phyloP scores from a whole-genome alignment of 2,329 filamentous ascomycete genomes.

The Juglanconis oblonga region DNA sequence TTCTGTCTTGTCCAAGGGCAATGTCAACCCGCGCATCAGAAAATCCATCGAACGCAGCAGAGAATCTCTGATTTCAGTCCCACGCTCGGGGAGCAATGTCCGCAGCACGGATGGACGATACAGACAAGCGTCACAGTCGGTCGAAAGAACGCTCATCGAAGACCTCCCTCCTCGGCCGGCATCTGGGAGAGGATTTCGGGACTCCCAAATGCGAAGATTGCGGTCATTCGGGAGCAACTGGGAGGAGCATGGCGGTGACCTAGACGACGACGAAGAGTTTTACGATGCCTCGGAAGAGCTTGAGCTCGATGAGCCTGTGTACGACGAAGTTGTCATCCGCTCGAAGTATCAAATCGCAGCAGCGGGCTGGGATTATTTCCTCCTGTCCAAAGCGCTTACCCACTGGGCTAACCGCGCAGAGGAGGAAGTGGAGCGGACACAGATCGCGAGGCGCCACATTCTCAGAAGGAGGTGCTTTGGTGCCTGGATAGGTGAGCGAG shows the following conservation, averaged over 20 bases:
- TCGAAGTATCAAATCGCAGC: slow-evolving; percentile 35
- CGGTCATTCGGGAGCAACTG: slow-evolving; percentile 3
- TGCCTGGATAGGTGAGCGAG: slow-evolving; percentile 65
- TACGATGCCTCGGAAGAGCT: slow-evolving; percentile 15
- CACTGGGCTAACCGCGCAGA: slow-evolving; percentile 67
- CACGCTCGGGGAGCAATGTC: not conserved
- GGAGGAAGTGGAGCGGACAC: slow-evolving; percentile 64
- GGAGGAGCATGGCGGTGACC: slow-evolving; percentile 1
- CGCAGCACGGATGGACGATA: not conserved
- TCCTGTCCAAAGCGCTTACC: slow-evolving; percentile 61
- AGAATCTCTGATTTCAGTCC: not conserved
- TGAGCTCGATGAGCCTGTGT: slow-evolving; percentile 19
- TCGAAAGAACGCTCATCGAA: slow-evolving; percentile 16
- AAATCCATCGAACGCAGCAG: slow-evolving; percentile 16
- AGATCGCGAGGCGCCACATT: slow-evolving; percentile 67
- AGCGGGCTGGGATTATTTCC: slow-evolving; percentile 61
- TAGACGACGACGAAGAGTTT: slow-evolving; percentile 22
- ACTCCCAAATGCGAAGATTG: slow-evolving; percentile 2
- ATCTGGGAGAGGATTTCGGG: slow-evolving; percentile 1
- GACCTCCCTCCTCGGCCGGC: slow-evolving; percentile 6
- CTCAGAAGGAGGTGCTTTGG: slow-evolving; percentile 67
- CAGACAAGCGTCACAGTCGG: slow-evolving; percentile 11
- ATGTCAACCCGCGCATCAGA: slow-evolving; percentile 14
- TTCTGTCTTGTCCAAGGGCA: not conserved
- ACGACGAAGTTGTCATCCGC: slow-evolving; percentile 8